Evolutionary conservation across 1,284 basidiomycete genomes (phyloP), one percentile per base, ranked within the genome.

Genomic region (Austroboletus novae-zelandiae): DNA sequence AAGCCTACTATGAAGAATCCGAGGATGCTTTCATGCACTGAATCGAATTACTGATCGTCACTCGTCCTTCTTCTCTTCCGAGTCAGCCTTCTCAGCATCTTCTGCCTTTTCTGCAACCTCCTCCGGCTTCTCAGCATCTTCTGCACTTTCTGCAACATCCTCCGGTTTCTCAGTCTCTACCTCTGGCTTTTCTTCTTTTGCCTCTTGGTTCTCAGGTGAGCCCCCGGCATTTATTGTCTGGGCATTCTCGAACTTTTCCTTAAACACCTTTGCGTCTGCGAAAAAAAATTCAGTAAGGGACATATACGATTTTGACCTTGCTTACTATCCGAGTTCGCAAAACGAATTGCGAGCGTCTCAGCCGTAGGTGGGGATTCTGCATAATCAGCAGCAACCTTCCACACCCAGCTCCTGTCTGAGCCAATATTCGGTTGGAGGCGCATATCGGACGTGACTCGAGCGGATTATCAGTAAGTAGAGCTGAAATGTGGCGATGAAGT

Each of bases 361-460:
- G 94, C 74, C 40, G 88, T 89, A 18, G 95, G 83, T 51, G 91
- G 92, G 52, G 81, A 81, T 68, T 98, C 95, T 47, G 96, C 85
- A 67, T 92, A 94, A 71, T 99, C 97, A 40, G 96, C 97, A 48
- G 86, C 81, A 48, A 97, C 95, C 73, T 98, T 95, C 89, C 90
- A 99, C 36, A 99, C 97, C 97, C 97, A 99, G 62, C 94, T 97
- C 71, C 97, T 86, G 78, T 99, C 97, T 48, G 95, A 98, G 45
- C 96, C 97, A 65, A 99, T 94, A 76, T 99, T 99, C 62, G 96
- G 94, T 67, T 95, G 91, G 58, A 99, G 86, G 65, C 80, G 86
- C 92, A 99, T 99, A 57, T 98, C 94, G 45, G 80, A 61, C 31
- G 89, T 76, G 68, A 99, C 96, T 98, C 60, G 1, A 50, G 46